Evolutionary conservation across 2,329 filamentous ascomycete species (phyloP).

Genomic region (Stemphylium vesicarium): DNA sequence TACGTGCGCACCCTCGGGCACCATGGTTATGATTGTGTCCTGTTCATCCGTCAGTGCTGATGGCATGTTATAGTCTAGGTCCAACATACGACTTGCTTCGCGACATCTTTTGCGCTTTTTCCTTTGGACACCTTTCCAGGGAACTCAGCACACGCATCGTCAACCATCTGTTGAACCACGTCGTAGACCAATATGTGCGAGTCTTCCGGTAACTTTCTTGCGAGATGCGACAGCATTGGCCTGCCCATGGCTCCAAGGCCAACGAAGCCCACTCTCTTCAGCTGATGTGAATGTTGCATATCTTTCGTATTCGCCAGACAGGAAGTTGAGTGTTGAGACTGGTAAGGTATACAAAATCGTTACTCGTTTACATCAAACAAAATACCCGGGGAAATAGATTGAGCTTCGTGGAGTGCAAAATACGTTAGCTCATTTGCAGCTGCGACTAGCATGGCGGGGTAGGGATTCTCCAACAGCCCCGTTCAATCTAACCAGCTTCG

Average conservation of each 20-base stretch:
- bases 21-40: conserved; percentile 61
- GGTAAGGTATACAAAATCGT: not conserved
- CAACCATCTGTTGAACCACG: conserved; percentile 52
- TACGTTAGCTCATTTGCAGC: not conserved
- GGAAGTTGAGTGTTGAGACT: not conserved
- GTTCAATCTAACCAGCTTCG: not conserved
- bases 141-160: conserved; percentile 53
- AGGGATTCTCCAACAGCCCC: conserved; percentile 11
- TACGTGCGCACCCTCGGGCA: conserved; percentile 61
- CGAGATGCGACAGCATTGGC: conserved; percentile 60
- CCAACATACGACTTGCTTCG: conserved; percentile 55
- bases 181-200: conserved; percentile 59
- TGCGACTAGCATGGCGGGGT: conserved; percentile 15
- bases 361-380: too few relatives aligned
- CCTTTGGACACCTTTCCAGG: conserved; percentile 50
- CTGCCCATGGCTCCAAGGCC: conserved; percentile 63
- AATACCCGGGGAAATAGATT: not conserved
- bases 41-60: conserved; percentile 28
- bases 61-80: not conserved
- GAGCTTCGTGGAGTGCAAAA: not conserved
- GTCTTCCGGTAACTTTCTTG: conserved; percentile 53
- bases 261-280: conserved; percentile 56
- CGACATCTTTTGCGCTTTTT: conserved; percentile 56
- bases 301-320: not conserved
- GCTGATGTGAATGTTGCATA: conserved; percentile 31